Base-by-base conservation (phyloP, 352 stramenopile species). In the Peronospora farinosa region DNA sequence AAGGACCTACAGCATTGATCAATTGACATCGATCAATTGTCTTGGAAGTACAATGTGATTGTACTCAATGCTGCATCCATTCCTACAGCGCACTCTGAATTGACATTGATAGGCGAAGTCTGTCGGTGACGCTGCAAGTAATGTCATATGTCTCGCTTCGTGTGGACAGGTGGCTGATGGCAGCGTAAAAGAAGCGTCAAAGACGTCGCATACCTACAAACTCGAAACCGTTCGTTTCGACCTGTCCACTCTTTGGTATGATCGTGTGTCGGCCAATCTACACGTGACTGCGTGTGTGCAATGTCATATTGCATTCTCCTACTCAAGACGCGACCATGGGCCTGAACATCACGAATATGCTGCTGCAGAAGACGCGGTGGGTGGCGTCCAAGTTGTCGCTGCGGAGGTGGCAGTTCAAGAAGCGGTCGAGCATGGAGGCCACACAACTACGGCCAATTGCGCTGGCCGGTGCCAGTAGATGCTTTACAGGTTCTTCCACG, bases 401-500 rank as follows among this genome's bases (percentile, higher is more conserved):
- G 10, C 54, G 46, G 10, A 64, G 44, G n/a, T 33, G 60, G 23
- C 52, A 58, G 5, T 44, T 21, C 16, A 56, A 45, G 21, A 60
- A 58, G 13, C 47, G 52, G 0, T 63, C 56, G n/a, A 41, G 56
- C 11, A 53, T 44, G 32, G 56, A 72, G 28, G 45, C 51, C 5
- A 63, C 56, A 11, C 50, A 62, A 44, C 54, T 76, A 3, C 52
- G 58, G 27, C 60, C 61, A 3, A 54, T 77, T 5, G 64, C 67
- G 13, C 60, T 71, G 3, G 63, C 67, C 3, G 67, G 63, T 3
- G 63, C 63, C 16, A 72, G 60, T 41, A 61, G 42, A 53, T 46
- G 55, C 41, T 76, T 76, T 36, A 53, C 51, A 43, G 67, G 67
- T 5, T 54, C 46, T 7, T 74, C 64, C 3, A 61, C 54, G 16